A percentile compares a stretch with the other conserved stretches of the same genome.
These are phyloP conservation scores for Neonectria neomacrospora DNA, from an alignment of 2,329 filamentous ascomycete genomes.

Conservation along the genomic window DNA sequence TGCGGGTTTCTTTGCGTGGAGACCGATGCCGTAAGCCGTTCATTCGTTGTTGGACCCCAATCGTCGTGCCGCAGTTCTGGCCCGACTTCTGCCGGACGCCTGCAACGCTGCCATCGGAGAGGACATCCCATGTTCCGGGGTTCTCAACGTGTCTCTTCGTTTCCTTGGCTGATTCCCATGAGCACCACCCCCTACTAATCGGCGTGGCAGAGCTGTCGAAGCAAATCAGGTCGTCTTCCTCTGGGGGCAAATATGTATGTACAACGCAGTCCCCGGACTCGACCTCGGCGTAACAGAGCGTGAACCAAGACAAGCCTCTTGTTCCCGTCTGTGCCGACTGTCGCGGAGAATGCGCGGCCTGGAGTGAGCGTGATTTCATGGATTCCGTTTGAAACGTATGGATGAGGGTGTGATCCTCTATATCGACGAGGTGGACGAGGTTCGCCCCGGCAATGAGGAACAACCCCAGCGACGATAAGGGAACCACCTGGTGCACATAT, in stretches of 20 bases:
- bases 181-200: slow-evolving; percentile 57
- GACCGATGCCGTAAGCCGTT: slow-evolving; percentile 47
- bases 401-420: slow-evolving; percentile 59
- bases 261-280: slow-evolving; percentile 72
- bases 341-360: slow-evolving; percentile 64
- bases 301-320: slow-evolving; percentile 69
- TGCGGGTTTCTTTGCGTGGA: slow-evolving; percentile 36
- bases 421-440: slow-evolving; percentile 67
- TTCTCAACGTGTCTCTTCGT: slow-evolving; percentile 65
- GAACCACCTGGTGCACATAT: slow-evolving; percentile 64
- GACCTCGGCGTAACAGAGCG: slow-evolving; percentile 69
- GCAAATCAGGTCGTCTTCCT: slow-evolving; percentile 66
- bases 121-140: slow-evolving; percentile 72
- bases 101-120: slow-evolving; percentile 69
- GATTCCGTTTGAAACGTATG: slow-evolving; percentile 70
- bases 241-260: slow-evolving; percentile 68
- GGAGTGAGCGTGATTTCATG: slow-evolving; percentile 69
- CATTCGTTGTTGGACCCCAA: slow-evolving; percentile 28
- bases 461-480: slow-evolving; percentile 66
- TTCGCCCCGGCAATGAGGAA: slow-evolving; percentile 69
- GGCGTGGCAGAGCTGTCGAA: slow-evolving; percentile 56
- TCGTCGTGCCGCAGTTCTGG: slow-evolving; percentile 24
- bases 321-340: slow-evolving; percentile 61
- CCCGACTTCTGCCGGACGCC: slow-evolving; percentile 66
- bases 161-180: slow-evolving; percentile 64